A percentile compares a stretch with the other conserved stretches of the same genome.
Evolutionary conservation across 75 land plant species (phyloP).

Genomic region (Pseudotsuga menziesii): DNA sequence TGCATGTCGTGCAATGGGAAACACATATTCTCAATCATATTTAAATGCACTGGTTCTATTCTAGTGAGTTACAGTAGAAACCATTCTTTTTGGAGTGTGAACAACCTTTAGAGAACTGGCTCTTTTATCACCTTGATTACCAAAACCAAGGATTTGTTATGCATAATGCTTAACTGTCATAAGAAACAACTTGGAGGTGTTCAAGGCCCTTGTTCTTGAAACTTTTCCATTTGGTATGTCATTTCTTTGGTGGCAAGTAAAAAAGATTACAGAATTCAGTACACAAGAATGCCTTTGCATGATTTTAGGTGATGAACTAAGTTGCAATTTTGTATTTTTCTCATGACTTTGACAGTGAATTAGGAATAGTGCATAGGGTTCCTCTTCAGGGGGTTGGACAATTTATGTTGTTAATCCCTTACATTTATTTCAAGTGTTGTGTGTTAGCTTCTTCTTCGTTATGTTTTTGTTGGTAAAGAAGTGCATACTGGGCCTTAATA

Average conservation of each 20-base stretch:
- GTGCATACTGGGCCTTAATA: not conserved
- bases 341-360: not conserved
- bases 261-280: too few relatives aligned
- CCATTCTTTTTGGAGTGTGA: not conserved
- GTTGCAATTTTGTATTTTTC: not conserved
- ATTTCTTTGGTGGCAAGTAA: not conserved
- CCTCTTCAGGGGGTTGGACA: not conserved
- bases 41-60: not conserved
- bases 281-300: not conserved
- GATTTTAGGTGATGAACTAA: not conserved
- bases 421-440: not conserved
- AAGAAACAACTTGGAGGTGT: not conserved
- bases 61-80: not conserved
- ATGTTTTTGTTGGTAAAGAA: not conserved
- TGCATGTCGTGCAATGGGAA: not conserved
- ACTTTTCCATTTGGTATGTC: not conserved
- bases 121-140: not conserved
- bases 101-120: not conserved
- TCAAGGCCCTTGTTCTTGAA: not conserved
- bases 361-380: too few relatives aligned
- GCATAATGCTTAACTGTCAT: not conserved
- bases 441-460: not conserved
- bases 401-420: not conserved
- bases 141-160: not conserved
- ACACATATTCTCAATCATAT: not conserved